Evolutionary conservation across 331 rosid species (phyloP), one percentile per base, ranked within the genome.

Genomic region (Quercus phellos): DNA sequence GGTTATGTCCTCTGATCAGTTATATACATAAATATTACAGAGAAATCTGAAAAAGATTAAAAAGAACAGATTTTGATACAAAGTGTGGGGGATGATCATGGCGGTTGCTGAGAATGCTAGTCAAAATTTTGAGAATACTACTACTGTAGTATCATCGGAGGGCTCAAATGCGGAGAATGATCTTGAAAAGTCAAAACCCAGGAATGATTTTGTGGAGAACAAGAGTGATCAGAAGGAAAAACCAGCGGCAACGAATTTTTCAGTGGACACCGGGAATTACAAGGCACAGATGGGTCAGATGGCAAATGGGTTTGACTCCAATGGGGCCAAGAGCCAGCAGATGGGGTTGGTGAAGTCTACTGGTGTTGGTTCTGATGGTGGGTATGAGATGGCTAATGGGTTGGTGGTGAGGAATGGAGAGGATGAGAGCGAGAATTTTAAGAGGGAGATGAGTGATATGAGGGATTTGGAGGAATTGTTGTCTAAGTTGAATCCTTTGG

Each of bases 401-500:
- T 80, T 75, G 12, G 76, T 82, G 69, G 81, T 73, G 21, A 79
- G 79, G 30, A 83, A 85, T 68, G 93, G 86, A 43, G 84, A 70
- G 4, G 78, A 85, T 30, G 89, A 82, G 50, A 89, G 80, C 29
- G 96, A 89, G 60, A 88, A 74, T 80, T 92, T 79, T 74, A 90
- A 92, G 76, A 81, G 84, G 21, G 96, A 91, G 42, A 93, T 95
- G 91, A 93, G 96, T 86, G 97, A 91, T 50, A 93, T 95, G 91
- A 93, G 96, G 87, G 97, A 93, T 89, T 93, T 95, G 94, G 99
- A 85, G 55, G 97, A 93, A 17, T 81, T 95, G 56, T 75, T 95
- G 61, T 91, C 98, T 6, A 95, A 95, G 90, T 73, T 95, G 91
- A 95, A 95, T 75, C 98, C 99, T 75, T 86, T 95, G 99, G 99